Percentiles rank a stretch among this genome's conserved stretches.
Conservation (phyloP, 306 rosid genomes). For the Rubus idaeus region DNA sequence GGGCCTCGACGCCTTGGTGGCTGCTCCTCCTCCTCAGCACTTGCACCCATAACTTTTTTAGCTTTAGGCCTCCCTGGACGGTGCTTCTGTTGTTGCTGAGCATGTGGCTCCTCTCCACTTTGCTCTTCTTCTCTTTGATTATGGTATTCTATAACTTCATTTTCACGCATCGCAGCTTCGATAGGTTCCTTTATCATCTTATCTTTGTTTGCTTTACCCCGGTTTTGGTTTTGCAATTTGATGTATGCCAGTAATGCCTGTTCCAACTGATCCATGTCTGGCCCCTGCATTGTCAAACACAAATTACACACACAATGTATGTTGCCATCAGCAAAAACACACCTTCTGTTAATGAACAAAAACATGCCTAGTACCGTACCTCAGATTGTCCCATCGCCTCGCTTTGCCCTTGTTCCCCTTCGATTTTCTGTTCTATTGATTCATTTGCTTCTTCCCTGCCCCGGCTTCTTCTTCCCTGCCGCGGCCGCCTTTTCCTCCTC, state of each 20-base stretch:
- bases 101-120: neutral
- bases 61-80: neutral
- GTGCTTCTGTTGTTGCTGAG: slow-evolving; percentile 8
- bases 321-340: neutral
- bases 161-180: neutral
- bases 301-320: neutral
- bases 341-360: neutral
- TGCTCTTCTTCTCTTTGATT: neutral
- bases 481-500: neutral
- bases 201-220: neutral
- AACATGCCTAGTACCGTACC: slow-evolving; percentile 17
- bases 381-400: slow-evolving; percentile 15
- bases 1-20: slow-evolving; percentile 10
- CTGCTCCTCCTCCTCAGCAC: slow-evolving; percentile 9
- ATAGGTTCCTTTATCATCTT: neutral
- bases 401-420: slow-evolving; percentile 1
- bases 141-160: neutral
- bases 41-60: neutral
- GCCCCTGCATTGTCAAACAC: slow-evolving; percentile 7
- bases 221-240: neutral
- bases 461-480: slow-evolving; percentile 3
- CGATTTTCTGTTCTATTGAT: neutral
- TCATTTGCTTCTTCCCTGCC: neutral
- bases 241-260: neutral
- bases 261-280: slow-evolving; percentile 4